These are phyloP conservation scores for Aspergillus sp. DNA, from an alignment of 2,329 filamentous ascomycete species.

Conservation along the genomic window DNA sequence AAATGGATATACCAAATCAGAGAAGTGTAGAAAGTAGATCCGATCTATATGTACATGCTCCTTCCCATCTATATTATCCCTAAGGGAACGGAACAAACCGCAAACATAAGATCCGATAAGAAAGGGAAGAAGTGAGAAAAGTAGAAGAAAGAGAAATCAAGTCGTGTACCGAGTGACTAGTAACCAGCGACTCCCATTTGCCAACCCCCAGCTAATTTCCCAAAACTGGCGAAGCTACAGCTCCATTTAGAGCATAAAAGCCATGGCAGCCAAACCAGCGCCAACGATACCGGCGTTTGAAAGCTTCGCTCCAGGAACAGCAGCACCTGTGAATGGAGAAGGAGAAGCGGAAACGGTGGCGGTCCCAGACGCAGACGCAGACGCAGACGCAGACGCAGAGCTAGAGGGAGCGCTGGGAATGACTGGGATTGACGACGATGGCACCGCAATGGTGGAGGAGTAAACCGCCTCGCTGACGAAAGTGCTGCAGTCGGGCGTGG, in stretches of 20 bases:
- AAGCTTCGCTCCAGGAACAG: conserved; percentile 21
- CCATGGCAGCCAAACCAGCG: conserved; percentile 29
- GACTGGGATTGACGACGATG: neutral
- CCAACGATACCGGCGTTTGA: conserved; percentile 29
- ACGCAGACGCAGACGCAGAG: neutral
- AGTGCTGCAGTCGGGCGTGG: conserved; percentile 8
- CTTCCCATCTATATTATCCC: neutral
- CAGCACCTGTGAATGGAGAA: conserved; percentile 20
- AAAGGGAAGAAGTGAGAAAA: neutral
- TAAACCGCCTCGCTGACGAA: neutral
- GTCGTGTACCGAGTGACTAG: neutral
- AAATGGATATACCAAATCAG: neutral
- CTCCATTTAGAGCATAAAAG: conserved; percentile 31
- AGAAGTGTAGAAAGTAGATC: neutral
- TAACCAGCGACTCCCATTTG: neutral
- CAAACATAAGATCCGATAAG: neutral
- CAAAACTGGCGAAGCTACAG: neutral
- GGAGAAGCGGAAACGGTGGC: conserved; percentile 8
- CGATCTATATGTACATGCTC: neutral
- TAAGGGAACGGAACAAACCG: neutral
- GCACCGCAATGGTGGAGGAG: neutral
- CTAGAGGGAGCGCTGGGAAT: too few species aligned
- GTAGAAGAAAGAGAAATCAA: neutral
- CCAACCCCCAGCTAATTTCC: neutral
- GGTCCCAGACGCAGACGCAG: neutral